Conservation (phyloP, 192 early-diverging fungal species). For the Ambispora gerdemannii region DNA sequence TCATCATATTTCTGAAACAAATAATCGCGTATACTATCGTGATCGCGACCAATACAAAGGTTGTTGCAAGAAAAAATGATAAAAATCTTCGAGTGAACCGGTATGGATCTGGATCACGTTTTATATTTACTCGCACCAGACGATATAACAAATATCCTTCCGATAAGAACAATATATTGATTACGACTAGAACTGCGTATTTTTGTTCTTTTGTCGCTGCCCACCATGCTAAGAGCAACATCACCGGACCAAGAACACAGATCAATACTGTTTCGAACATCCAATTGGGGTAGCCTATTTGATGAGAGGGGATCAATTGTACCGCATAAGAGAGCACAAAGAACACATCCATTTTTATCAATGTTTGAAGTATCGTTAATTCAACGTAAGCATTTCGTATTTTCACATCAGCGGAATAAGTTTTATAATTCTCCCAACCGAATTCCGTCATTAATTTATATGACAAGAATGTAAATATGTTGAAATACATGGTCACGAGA, state of each 20-base stretch:
- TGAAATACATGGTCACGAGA: constrained; percentile 38
- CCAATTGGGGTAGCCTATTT: constrained; percentile 32
- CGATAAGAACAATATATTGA: constrained; percentile 15
- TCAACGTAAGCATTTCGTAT: constrained; percentile 34
- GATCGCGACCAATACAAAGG: constrained; percentile 18
- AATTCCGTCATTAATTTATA: constrained; percentile 39
- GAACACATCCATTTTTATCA: constrained; percentile 47
- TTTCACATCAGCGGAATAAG: constrained; percentile 44
- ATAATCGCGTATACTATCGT: constrained; percentile 29
- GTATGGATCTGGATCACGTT: constrained; percentile 36
- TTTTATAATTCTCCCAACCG: constrained; percentile 48
- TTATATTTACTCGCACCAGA: constrained; percentile 20
- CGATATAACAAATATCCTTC: constrained; percentile 38
- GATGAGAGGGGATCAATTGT: constrained; percentile 44
- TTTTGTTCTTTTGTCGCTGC: constrained; percentile 37
- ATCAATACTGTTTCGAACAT: constrained; percentile 36
- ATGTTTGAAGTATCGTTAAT: constrained; percentile 37
- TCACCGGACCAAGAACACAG: constrained; percentile 37
- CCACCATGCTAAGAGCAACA: constrained; percentile 34
- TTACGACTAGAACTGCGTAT: constrained; percentile 31
- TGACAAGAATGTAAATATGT: constrained; percentile 30
- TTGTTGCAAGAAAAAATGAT: constrained; percentile 36
- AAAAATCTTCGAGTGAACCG: constrained; percentile 41
- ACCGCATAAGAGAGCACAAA: constrained; percentile 44
- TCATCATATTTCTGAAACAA: constrained; percentile 27